These are phyloP conservation scores for Centaurea solstitialis DNA, from an alignment of 129 eudicot species.

Conservation along the genomic window DNA sequence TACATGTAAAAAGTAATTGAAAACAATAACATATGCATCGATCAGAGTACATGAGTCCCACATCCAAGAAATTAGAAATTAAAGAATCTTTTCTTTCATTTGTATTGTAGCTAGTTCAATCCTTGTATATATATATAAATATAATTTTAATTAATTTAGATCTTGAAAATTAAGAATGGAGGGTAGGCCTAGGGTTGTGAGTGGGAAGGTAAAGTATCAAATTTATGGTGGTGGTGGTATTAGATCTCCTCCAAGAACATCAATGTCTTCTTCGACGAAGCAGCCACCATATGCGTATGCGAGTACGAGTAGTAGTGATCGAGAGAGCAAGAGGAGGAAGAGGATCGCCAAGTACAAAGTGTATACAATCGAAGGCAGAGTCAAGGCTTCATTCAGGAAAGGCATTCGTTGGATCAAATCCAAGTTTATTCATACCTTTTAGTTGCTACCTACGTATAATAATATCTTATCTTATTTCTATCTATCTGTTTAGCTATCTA, in stretches of 20 bases:
- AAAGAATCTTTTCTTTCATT: not conserved
- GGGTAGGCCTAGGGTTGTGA: slow-evolving; percentile 33
- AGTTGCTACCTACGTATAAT: not conserved
- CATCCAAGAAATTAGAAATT: not conserved
- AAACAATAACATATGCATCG: no score
- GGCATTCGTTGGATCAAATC: slow-evolving; percentile 81
- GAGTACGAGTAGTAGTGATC: slow-evolving; percentile 36
- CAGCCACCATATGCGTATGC: slow-evolving; percentile 43
- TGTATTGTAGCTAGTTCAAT: no score
- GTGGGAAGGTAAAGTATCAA: slow-evolving; percentile 51
- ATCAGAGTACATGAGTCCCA: not conserved
- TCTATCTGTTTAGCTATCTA: no score
- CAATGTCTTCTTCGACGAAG: slow-evolving; percentile 20
- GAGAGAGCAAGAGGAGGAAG: slow-evolving; percentile 67
- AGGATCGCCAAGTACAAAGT: slow-evolving; percentile 71
- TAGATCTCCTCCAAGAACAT: slow-evolving; percentile 10
- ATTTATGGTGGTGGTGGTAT: slow-evolving; percentile 13
- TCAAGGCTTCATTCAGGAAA: slow-evolving; percentile 67
- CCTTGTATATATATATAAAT: no score
- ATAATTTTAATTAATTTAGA: no score
- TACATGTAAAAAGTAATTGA: not conserved
- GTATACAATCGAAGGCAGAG: slow-evolving; percentile 69
- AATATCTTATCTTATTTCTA: no score
- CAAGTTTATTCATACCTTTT: slow-evolving; percentile 75
- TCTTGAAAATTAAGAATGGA: slow-evolving; percentile 14